phyloP scores from a whole-genome alignment of 371 early-diverging fungal genomes.

The Lichtheimia hyalospora region DNA sequence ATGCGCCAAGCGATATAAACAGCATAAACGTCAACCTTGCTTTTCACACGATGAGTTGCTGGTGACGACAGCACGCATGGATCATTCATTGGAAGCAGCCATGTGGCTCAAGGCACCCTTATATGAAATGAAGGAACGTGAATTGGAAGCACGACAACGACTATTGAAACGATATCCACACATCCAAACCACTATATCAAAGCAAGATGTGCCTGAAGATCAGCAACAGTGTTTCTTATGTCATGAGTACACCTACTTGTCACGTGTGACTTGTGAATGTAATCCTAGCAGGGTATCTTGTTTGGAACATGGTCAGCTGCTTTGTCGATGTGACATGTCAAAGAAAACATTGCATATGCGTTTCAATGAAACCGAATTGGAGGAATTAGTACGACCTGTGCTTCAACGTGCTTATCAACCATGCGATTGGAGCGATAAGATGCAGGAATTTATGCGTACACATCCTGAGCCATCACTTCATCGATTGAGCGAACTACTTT shows the following conservation, averaged over 20 bases:
- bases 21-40: constrained; percentile 79
- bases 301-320: constrained; percentile 54
- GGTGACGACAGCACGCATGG: constrained; percentile 54
- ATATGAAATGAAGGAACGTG: constrained; percentile 57
- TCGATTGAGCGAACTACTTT: constrained; percentile 43
- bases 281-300: constrained; percentile 61
- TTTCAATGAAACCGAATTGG: constrained; percentile 54
- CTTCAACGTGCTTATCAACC: constrained; percentile 22
- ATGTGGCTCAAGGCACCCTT: constrained; percentile 60
- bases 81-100: constrained; percentile 40
- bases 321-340: constrained; percentile 53
- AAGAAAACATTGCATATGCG: constrained; percentile 49
- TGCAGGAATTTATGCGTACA: constrained; percentile 32
- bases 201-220: constrained; percentile 35
- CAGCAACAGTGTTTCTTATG: constrained; percentile 73
- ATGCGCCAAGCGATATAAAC: constrained; percentile 80
- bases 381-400: constrained; percentile 31
- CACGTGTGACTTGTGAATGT: constrained; percentile 67
- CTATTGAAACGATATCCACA: constrained; percentile 41
- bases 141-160: constrained; percentile 51
- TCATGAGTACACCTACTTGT: constrained; percentile 72
- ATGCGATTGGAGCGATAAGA: constrained; percentile 43
- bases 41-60: constrained; percentile 94
- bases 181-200: constrained; percentile 35
- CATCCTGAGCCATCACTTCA: constrained; percentile 55